These are phyloP conservation scores for Nadsonia starkeyi-henricii DNA, from an alignment of 1,139 yeast genomes.

Conservation along the genomic window DNA sequence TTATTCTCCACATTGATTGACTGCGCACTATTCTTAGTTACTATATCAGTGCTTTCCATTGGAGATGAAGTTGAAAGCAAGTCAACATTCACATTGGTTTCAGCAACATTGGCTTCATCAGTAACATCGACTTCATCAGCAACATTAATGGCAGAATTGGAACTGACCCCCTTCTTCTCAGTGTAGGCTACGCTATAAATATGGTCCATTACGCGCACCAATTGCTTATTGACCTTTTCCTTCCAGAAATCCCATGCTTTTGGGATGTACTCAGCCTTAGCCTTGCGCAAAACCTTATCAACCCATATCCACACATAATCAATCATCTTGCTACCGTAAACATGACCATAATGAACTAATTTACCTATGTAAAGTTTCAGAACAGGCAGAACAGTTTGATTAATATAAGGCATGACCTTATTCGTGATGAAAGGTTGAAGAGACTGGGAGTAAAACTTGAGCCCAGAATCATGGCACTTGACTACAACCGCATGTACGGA, in stretches of 20 bases:
- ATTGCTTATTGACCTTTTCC: neutral
- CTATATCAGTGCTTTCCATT: neutral
- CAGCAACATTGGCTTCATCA: neutral
- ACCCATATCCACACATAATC: neutral
- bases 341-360: neutral
- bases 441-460: constrained; percentile 7
- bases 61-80: neutral
- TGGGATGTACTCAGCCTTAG: neutral
- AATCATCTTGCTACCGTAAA: neutral
- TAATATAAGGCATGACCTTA: constrained; percentile 7
- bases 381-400: neutral
- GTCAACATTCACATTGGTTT: neutral
- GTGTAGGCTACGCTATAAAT: neutral
- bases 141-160: neutral
- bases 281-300: neutral
- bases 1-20: neutral
- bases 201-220: neutral
- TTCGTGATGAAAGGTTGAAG: constrained; percentile 8
- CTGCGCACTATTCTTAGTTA: neutral
- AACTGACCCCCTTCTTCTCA: neutral
- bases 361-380: neutral
- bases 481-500: constrained; percentile 1
- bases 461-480: constrained; percentile 7
- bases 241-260: neutral
- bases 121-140: neutral